Evolutionary conservation across 2,329 filamentous ascomycete species (phyloP), one percentile per base, ranked within the genome.

Genomic region (Macrophomina pseudophaseolina): DNA sequence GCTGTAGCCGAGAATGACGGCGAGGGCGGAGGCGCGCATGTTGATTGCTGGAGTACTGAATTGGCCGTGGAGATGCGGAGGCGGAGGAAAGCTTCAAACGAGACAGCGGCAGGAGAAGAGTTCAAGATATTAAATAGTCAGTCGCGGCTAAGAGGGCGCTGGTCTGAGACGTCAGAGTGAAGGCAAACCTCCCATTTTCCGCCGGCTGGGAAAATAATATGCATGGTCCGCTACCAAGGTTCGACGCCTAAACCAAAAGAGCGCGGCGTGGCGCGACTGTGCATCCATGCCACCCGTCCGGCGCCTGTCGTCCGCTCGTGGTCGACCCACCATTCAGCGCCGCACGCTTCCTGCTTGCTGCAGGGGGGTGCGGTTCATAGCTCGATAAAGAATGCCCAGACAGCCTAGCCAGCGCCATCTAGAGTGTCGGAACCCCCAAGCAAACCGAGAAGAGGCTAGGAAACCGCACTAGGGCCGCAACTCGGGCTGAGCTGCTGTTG

Each of bases 1-100:
- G 70, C 71, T 70, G 63, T 73, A 67, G 16, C 69, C 52, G n/a
- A 70, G 70, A 32, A 73, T 6, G 42, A 70, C 14, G 53, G 70
- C 67, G 59, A 71, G 9, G 6, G 64, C 33, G 11, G 71, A 69
- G 72, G 71, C 68, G 54, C 71, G 74, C 74, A 76, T 76, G 56
- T 6, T 65, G 40, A 40, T 6, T 49, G 32, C 30, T 40, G 58
- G 58, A n/a, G 11, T 5, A 44, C 16, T 48, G 54, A 44, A 28
- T 30, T 40, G 53, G 54, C 28, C 8, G 30, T 1, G 42, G 38
- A 60, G 28, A 8, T 9, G 42, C 28, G 11, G 12, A 49, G 32
- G 32, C 30, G 9, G 18, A 3, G 32, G 11, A 32, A 28, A 35
- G 28, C 16, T 51, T 49, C 4, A 5, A 32, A 38, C 4, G 16